Evolutionary conservation across 176 grass and related monocot genomes (phyloP), one percentile per base, ranked within the genome.

Genomic region (Cenchrus americanus): DNA sequence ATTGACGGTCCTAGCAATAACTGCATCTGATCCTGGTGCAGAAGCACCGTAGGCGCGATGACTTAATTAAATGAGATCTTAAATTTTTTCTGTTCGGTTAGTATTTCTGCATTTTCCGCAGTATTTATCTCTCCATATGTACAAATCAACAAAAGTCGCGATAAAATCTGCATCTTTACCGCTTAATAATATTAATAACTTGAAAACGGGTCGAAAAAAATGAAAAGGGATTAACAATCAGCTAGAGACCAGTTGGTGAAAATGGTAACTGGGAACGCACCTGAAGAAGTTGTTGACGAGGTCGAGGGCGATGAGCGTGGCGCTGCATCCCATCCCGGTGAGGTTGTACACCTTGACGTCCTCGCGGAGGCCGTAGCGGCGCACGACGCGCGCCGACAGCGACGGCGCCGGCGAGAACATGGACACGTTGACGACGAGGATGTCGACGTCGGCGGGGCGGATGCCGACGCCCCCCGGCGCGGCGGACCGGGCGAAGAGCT

Each of bases 331-430:
- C 95, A 97, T 97, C 13, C 95, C 95, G 22, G 92, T 85, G 79
- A 97, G 88, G 85, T 97, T 97, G 85, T 91, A 97, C 44, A 85
- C 87, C 66, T 77, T 83, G 49, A 91, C 88, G 77, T 97, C 90
- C 60, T 97, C 90, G 66, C 95, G 79, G 46, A 97, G 83, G 1
- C 71, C 64, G 84, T 93, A 97, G 2, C 77, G 83, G 5, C 68
- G 71, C 10, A 97, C 77, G 78, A 97, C 66, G 19, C 92, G 67
- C 8, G 95, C 88, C 23, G 95, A 85, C 0, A 97, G 90, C 8
- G 92, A 94, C 52, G 95, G 92, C 61, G 92, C 86, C 49, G 95
- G 95, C 9, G 95, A 94, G 91, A 94, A 97, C 95, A 97, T 97
- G 75, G 95, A 97, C 0, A 97, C 92, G 80, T 97, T 97, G 30